A percentile compares a stretch with the other conserved stretches of the same genome.
These are phyloP conservation scores for Phylloporus sp. DNA, from an alignment of 768 basidiomycete genomes.

Conservation along the genomic window DNA sequence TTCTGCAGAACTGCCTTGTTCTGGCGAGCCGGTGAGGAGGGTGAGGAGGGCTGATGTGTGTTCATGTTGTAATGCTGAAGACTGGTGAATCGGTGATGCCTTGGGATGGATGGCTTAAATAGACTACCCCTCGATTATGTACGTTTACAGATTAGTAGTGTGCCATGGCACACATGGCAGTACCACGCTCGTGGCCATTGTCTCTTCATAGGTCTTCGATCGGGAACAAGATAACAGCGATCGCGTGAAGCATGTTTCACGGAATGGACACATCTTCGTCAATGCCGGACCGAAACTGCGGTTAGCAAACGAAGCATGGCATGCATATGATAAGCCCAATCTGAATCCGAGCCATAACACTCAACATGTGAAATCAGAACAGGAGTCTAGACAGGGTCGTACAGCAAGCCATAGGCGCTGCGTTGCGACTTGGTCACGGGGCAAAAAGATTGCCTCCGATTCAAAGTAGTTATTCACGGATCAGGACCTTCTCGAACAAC, in stretches of 20 bases:
- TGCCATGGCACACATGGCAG: background rate
- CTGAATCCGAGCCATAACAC: background rate
- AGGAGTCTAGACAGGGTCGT: background rate
- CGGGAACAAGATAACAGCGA: background rate
- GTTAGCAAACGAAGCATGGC: too few species aligned
- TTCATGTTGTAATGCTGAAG: too few species aligned
- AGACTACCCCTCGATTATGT: background rate
- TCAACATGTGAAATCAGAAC: background rate
- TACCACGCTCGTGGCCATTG: background rate
- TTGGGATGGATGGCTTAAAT: background rate
- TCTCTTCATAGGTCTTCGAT: background rate
- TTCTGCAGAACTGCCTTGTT: constrained; percentile 13
- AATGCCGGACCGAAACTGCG: too few species aligned
- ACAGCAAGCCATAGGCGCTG: background rate
- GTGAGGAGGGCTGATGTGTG: background rate
- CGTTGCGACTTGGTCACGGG: background rate
- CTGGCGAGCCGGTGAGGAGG: background rate
- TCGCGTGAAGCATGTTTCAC: background rate
- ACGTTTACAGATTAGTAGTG: too few species aligned
- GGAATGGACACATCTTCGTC: background rate
- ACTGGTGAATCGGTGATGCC: background rate
- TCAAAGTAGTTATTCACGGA: too few species aligned
- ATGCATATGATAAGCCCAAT: too few species aligned
- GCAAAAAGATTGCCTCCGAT: too few species aligned
- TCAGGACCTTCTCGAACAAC: too few species aligned